phyloP scores from a whole-genome alignment of 495 filamentous ascomycete genomes.

The Eremomyces bilateralis region DNA sequence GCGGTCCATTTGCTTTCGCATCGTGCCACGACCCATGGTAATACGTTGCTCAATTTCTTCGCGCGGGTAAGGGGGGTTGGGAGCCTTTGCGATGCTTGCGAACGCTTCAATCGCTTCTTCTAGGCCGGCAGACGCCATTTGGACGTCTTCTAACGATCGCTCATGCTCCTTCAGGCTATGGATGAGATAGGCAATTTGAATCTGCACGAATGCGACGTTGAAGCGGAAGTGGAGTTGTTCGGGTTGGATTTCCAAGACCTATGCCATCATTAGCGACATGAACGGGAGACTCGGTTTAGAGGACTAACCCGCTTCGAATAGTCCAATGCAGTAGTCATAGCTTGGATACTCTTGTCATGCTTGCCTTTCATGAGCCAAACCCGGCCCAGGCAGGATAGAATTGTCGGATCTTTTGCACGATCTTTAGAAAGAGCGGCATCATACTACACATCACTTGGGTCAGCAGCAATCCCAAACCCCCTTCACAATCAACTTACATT shows the following conservation, averaged over 20 bases:
- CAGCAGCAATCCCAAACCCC: conserved; percentile 1
- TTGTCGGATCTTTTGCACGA: conserved; percentile 52
- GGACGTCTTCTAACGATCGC: conserved; percentile 54
- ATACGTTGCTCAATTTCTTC: conserved; percentile 82
- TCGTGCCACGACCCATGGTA: conserved; percentile 88
- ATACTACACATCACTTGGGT: conserved; percentile 29
- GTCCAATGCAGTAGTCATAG: conserved; percentile 72
- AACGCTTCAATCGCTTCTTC: conserved; percentile 72
- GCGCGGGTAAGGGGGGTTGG: conserved; percentile 77
- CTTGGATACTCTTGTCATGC: conserved; percentile 50
- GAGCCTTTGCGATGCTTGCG: conserved; percentile 53
- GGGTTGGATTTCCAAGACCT: conserved; percentile 56
- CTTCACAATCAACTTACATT: conserved; percentile 23
- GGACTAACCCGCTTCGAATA: conserved; percentile 50
- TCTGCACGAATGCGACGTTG: conserved; percentile 94
- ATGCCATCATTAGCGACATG: conserved; percentile 10
- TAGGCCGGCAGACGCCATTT: conserved; percentile 61
- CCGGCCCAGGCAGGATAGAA: conserved; percentile 81
- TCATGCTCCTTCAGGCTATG: conserved; percentile 51
- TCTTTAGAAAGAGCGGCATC: conserved; percentile 75
- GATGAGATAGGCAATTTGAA: conserved; percentile 70
- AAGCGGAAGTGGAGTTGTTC: conserved; percentile 83
- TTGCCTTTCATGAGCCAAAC: conserved; percentile 78
- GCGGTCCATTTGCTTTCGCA: conserved; percentile 72
- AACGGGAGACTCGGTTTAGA: not conserved